These are phyloP conservation scores for Citropsis articulata DNA, from an alignment of 345 rosid species.

Conservation along the genomic window DNA sequence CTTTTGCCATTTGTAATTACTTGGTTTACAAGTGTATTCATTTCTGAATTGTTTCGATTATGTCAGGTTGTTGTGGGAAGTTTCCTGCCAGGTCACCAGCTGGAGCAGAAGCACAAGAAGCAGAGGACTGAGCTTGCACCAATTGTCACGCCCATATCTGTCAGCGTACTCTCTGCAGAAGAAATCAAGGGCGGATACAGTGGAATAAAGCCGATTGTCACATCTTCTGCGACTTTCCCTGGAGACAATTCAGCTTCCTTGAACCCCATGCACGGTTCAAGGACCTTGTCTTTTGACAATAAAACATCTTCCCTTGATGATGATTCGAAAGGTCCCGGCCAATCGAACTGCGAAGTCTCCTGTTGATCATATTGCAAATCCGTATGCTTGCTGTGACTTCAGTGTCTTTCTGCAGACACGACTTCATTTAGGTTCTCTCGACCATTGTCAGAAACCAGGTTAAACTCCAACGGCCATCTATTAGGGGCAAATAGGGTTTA, in stretches of 20 bases:
- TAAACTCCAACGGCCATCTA: slow-evolving; percentile 18
- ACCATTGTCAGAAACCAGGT: slow-evolving; percentile 11
- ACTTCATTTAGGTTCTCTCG: slow-evolving; percentile 20
- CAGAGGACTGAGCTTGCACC: slow-evolving; percentile 42
- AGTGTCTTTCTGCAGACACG: slow-evolving; percentile 15
- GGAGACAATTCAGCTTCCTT: slow-evolving; percentile 35
- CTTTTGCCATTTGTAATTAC: neutral
- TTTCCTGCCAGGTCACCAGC: slow-evolving; percentile 72
- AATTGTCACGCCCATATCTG: slow-evolving; percentile 31
- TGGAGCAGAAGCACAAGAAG: slow-evolving; percentile 66
- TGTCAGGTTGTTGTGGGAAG: slow-evolving; percentile 77
- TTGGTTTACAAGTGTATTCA: slow-evolving; percentile 11
- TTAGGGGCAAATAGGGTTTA: slow-evolving; percentile 23
- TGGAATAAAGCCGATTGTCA: slow-evolving; percentile 42
- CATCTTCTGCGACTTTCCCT: slow-evolving; percentile 29
- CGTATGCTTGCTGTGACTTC: slow-evolving; percentile 13
- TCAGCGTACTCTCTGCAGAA: slow-evolving; percentile 31
- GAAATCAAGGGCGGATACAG: slow-evolving; percentile 37
- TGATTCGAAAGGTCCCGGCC: slow-evolving; percentile 52
- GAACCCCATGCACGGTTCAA: slow-evolving; percentile 37
- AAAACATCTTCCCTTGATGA: slow-evolving; percentile 38
- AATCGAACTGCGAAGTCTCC: slow-evolving; percentile 52
- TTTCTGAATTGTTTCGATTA: slow-evolving; percentile 19
- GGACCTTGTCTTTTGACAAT: slow-evolving; percentile 38
- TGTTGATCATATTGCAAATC: slow-evolving; percentile 28